Evolutionary conservation across 257 asterid species (phyloP).

Genomic region (Jacaranda mimosifolia): DNA sequence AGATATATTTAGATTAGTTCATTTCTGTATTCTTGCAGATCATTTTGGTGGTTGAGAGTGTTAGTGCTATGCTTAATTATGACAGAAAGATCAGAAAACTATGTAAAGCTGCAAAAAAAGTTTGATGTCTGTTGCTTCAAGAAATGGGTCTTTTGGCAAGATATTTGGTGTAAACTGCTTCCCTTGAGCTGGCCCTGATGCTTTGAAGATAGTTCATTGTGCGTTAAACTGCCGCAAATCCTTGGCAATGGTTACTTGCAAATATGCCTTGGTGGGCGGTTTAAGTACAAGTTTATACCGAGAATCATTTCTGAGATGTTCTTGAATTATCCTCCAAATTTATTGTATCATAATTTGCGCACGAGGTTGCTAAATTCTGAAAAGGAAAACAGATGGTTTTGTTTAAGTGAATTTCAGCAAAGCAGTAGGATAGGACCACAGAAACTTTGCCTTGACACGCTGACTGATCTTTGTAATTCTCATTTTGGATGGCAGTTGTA

Average conservation of each 20-base stretch:
- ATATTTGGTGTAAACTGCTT: slow-evolving; percentile 7
- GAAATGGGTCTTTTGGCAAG: slow-evolving; percentile 7
- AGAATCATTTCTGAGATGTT: slow-evolving; percentile 13
- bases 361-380: slow-evolving; percentile 23
- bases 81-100: slow-evolving; percentile 81
- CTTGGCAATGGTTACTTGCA: not conserved
- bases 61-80: slow-evolving; percentile 80
- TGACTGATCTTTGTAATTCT: not conserved
- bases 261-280: not conserved
- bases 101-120: slow-evolving; percentile 42
- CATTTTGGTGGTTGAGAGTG: slow-evolving; percentile 88
- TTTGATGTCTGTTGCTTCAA: slow-evolving; percentile 33
- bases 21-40: slow-evolving; percentile 57
- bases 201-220: slow-evolving; percentile 19
- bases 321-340: slow-evolving; percentile 1
- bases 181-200: slow-evolving; percentile 12
- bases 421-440: not conserved
- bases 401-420: no score
- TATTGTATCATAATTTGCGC: not conserved
- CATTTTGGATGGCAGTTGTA: not conserved
- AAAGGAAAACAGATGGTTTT: slow-evolving; percentile 2
- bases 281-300: not conserved
- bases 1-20: not conserved
- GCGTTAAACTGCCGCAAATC: slow-evolving; percentile 19
- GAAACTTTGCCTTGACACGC: not conserved